phyloP scores from a whole-genome alignment of 225 moss, liverwort and hornwort species.

The Antitrichia curtipendula region DNA sequence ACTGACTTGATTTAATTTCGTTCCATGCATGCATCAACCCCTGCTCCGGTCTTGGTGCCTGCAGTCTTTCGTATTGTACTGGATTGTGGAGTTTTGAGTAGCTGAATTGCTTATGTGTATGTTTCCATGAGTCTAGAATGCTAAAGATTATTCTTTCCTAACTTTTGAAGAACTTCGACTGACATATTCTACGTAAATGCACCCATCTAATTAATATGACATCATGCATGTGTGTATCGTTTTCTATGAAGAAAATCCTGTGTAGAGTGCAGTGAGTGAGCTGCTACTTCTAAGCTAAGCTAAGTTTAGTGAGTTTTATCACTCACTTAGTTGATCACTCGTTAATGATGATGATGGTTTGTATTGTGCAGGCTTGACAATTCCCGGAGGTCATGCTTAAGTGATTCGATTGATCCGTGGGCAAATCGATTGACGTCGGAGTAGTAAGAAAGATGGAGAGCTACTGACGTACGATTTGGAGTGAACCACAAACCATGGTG shows the following conservation, averaged over 20 bases:
- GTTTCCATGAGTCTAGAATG: too few relatives aligned
- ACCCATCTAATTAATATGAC: too few relatives aligned
- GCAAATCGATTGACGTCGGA: neutral
- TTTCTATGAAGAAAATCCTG: neutral
- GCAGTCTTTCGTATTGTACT: too few relatives aligned
- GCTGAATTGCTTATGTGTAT: too few relatives aligned
- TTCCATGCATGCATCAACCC: neutral
- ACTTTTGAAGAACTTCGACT: too few relatives aligned
- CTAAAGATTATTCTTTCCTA: neutral
- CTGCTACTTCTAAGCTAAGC: too few relatives aligned
- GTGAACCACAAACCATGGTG: neutral
- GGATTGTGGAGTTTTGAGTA: neutral
- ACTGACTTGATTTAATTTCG: too few relatives aligned
- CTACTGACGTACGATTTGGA: neutral
- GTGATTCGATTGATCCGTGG: neutral
- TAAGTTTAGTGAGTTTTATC: too few relatives aligned
- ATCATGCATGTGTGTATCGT: too few relatives aligned
- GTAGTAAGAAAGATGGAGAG: neutral
- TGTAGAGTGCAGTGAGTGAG: neutral
- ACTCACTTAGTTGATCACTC: too few relatives aligned
- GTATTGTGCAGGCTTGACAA: neutral
- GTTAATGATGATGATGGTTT: neutral
- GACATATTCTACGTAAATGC: neutral
- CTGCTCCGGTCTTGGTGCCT: neutral
- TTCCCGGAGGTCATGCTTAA: conserved; percentile 18